Evolutionary conservation across 805 yeast species (phyloP).

Genomic region (Kodamaea leandrae): DNA sequence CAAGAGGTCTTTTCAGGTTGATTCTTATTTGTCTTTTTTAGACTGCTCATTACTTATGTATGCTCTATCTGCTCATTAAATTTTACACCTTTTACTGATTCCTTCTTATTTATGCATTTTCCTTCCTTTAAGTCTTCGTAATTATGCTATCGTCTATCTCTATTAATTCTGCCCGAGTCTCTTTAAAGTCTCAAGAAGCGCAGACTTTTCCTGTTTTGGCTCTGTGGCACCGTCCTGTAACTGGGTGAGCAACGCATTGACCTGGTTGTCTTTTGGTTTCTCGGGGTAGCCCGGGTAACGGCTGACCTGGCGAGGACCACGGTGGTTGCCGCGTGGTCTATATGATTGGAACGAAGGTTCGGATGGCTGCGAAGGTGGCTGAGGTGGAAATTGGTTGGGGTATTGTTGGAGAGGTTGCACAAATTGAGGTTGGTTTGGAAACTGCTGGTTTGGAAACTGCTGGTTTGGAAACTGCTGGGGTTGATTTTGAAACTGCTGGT

Average conservation of each 20-base stretch:
- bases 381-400: not conserved
- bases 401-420: not conserved
- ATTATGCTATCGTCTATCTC: too few relatives aligned
- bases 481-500: conserved; percentile 10
- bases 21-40: not conserved
- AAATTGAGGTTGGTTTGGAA: conserved; percentile 9
- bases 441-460: conserved; percentile 7
- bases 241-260: conserved; percentile 26
- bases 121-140: too few relatives aligned
- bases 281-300: conserved; percentile 10
- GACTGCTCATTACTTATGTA: not conserved
- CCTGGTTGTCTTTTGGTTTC: conserved; percentile 21
- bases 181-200: conserved; percentile 37
- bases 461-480: conserved; percentile 9
- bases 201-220: conserved; percentile 14
- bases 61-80: too few relatives aligned
- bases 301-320: not conserved
- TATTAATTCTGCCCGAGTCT: conserved; percentile 31
- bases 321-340: conserved; percentile 2
- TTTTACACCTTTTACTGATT: too few relatives aligned
- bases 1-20: not conserved
- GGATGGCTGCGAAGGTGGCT: not conserved
- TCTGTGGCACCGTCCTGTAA: conserved; percentile 18
- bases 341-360: not conserved
- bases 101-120: too few relatives aligned